A percentile compares a stretch with the other conserved stretches of the same genome.
phyloP scores from a whole-genome alignment of 1,139 yeast species.

The Pichia sp. region DNA sequence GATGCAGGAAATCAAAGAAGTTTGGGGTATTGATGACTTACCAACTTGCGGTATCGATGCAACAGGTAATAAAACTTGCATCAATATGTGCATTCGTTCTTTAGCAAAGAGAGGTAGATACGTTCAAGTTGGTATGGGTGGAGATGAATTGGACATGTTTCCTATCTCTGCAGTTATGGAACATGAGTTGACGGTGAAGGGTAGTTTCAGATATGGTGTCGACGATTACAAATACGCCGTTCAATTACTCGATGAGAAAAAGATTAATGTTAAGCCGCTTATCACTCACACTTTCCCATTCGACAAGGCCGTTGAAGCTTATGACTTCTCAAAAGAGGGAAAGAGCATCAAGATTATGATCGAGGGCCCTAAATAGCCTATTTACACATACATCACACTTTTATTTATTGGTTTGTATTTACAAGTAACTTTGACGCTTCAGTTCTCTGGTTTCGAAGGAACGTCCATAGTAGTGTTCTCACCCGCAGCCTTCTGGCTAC shows the following conservation, averaged over 20 bases:
- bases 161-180: slow-evolving; percentile 69
- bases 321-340: slow-evolving; percentile 53
- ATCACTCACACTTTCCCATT: slow-evolving; percentile 75
- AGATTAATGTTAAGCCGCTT: slow-evolving; percentile 54
- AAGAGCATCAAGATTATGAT: slow-evolving; percentile 58
- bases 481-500: too few relatives aligned
- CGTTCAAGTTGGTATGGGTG: slow-evolving; percentile 56
- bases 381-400: too few relatives aligned
- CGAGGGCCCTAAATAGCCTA: slow-evolving; percentile 36
- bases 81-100: slow-evolving; percentile 39
- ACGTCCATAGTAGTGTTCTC: too few relatives aligned
- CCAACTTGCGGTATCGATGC: slow-evolving; percentile 53
- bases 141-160: slow-evolving; percentile 39
- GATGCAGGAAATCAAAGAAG: slow-evolving; percentile 14
- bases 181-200: slow-evolving; percentile 64
- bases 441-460: too few relatives aligned
- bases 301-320: slow-evolving; percentile 74
- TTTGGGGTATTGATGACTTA: slow-evolving; percentile 34
- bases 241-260: slow-evolving; percentile 53
- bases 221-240: slow-evolving; percentile 77
- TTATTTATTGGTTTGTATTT: too few relatives aligned
- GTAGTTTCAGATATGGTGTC: slow-evolving; percentile 75
- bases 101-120: slow-evolving; percentile 44
- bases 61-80: slow-evolving; percentile 48
- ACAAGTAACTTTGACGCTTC: too few relatives aligned